These are phyloP conservation scores for Stagonosporopsis cucurbitacearum DNA, from an alignment of 2,329 filamentous ascomycete genomes.

Conservation along the genomic window DNA sequence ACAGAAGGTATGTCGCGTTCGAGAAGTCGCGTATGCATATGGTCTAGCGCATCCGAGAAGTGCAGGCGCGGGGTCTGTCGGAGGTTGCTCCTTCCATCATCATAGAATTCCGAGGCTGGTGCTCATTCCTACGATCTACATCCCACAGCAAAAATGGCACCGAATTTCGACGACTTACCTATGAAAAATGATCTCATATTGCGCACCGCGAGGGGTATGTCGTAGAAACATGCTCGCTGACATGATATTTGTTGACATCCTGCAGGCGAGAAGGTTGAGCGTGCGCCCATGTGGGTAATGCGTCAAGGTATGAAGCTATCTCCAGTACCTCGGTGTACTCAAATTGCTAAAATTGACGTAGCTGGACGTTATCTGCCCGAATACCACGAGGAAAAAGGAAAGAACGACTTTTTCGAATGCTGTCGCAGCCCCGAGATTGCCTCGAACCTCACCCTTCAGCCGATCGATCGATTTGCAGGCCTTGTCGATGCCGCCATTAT, in stretches of 20 bases:
- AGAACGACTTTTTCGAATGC: slow-evolving; percentile 95
- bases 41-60: slow-evolving; percentile 25
- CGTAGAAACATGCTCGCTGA: too few relatives aligned
- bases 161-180: slow-evolving; percentile 70
- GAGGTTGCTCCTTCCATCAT: slow-evolving; percentile 20
- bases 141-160: slow-evolving; percentile 62
- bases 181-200: slow-evolving; percentile 93
- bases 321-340: not conserved
- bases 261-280: slow-evolving; percentile 84
- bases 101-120: slow-evolving; percentile 20
- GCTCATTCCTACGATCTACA: slow-evolving; percentile 16
- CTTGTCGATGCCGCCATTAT: slow-evolving; percentile 97
- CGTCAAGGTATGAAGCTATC: slow-evolving; percentile 75
- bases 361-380: slow-evolving; percentile 97
- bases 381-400: slow-evolving; percentile 93
- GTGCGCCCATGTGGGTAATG: slow-evolving; percentile 99
- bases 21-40: slow-evolving; percentile 25
- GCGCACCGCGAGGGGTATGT: slow-evolving; percentile 82
- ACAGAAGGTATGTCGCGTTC: slow-evolving; percentile 6
- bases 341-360: slow-evolving; percentile 49
- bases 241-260: slow-evolving; percentile 22
- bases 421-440: slow-evolving; percentile 92
- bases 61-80: slow-evolving; percentile 33
- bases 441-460: slow-evolving; percentile 91
- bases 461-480: slow-evolving; percentile 87